These are phyloP conservation scores for Onygenales sp. DNA, from an alignment of 2,329 filamentous ascomycete genomes.

Conservation along the genomic window DNA sequence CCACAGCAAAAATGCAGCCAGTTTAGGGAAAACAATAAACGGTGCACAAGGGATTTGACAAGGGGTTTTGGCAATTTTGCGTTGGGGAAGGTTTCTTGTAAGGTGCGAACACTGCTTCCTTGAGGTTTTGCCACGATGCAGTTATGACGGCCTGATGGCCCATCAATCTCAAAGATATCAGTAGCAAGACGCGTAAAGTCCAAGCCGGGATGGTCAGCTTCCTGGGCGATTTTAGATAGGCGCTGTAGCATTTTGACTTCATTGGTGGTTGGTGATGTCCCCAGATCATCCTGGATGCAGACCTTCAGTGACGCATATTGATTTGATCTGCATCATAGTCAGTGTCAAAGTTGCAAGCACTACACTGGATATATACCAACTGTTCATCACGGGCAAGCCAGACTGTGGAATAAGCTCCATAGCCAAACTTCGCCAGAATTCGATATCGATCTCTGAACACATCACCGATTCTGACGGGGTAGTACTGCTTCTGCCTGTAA, in stretches of 20 bases:
- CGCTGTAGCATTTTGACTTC: conserved; percentile 15
- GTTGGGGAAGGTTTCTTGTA: conserved; percentile 15
- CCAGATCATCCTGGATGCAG: conserved; percentile 9
- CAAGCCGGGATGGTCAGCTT: conserved; percentile 10
- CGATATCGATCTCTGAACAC: background rate
- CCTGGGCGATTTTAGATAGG: conserved; percentile 9
- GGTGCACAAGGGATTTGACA: conserved; percentile 13
- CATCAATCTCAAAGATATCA: conserved; percentile 17
- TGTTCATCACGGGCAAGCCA: background rate
- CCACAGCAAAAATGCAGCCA: conserved; percentile 12
- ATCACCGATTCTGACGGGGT: background rate
- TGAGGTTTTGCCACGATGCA: conserved; percentile 18
- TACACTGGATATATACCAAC: background rate
- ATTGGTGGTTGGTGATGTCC: conserved; percentile 13
- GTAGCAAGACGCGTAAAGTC: conserved; percentile 16
- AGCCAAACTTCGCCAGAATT: background rate
- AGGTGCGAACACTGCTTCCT: conserved; percentile 15
- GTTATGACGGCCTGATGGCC: conserved; percentile 10
- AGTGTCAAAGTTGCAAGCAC: background rate
- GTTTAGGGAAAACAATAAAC: conserved; percentile 12
- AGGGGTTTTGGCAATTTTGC: conserved; percentile 13
- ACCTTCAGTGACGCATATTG: conserved; percentile 15
- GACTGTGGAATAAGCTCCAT: background rate
- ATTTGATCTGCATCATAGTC: conserved; percentile 4
- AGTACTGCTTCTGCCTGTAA: background rate